Conservation (phyloP, 768 basidiomycete genomes). For the Leccinum subtestaceum region DNA sequence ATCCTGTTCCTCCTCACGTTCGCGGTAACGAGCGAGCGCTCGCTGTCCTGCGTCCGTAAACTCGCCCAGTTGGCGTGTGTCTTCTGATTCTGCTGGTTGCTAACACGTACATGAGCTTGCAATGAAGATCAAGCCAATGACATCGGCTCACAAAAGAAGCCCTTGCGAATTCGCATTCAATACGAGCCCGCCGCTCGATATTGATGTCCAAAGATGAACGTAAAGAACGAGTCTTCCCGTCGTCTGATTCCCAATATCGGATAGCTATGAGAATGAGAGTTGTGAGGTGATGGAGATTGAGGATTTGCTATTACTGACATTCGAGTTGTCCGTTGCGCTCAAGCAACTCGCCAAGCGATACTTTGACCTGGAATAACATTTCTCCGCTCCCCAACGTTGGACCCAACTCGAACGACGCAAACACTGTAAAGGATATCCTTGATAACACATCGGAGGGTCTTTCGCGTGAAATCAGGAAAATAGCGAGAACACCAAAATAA, state of each 20-base stretch:
- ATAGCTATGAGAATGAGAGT: not conserved
- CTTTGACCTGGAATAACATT: not conserved
- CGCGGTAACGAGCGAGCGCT: not conserved
- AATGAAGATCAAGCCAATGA: too few relatives aligned
- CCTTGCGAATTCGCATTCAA: not conserved
- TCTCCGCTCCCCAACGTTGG: conserved; percentile 7
- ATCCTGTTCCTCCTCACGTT: not conserved
- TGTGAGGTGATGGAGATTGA: not conserved
- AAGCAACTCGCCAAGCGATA: not conserved
- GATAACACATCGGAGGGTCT: not conserved
- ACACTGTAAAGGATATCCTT: not conserved
- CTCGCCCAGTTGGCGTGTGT: not conserved
- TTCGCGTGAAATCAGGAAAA: not conserved
- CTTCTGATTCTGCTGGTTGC: not conserved
- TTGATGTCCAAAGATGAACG: not conserved
- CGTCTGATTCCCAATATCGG: not conserved
- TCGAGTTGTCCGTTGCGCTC: not conserved
- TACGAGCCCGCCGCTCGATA: not conserved
- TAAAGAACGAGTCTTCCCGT: not conserved
- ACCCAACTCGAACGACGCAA: conserved; percentile 8
- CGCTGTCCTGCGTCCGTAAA: not conserved
- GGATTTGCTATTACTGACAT: not conserved
- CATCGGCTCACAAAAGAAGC: not conserved
- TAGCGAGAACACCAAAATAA: not conserved
- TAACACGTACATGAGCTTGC: not conserved